phyloP scores from a whole-genome alignment of 208 protist species.

The Leishmania arabica region DNA sequence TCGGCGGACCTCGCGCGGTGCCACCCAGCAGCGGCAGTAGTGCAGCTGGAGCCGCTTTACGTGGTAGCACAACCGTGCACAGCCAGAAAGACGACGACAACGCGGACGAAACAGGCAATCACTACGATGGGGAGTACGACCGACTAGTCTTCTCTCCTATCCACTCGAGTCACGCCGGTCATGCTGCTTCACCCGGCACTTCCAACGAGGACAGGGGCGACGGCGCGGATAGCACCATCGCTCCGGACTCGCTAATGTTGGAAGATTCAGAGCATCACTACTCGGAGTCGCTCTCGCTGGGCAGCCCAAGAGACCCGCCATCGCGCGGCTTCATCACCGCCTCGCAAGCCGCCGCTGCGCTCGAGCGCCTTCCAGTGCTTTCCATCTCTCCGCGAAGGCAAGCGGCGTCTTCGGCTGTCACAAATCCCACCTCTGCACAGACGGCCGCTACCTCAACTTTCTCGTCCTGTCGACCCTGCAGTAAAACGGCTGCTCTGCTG shows the following conservation, averaged over 20 bases:
- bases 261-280: background rate
- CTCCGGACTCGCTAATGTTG: background rate
- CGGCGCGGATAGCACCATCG: background rate
- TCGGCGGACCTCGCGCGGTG: background rate
- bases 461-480: background rate
- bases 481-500: background rate
- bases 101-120: background rate
- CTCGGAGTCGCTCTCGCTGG: background rate
- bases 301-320: background rate
- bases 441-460: background rate
- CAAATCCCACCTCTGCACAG: background rate
- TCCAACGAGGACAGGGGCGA: background rate
- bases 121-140: slow-evolving; percentile 15
- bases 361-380: slow-evolving; percentile 6
- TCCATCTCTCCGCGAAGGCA: background rate
- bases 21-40: background rate
- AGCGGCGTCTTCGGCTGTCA: background rate
- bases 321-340: background rate
- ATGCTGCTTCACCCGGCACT: background rate
- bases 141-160: slow-evolving; percentile 11
- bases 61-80: background rate
- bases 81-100: background rate
- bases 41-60: background rate
- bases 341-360: slow-evolving; percentile 7
- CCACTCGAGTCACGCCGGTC: background rate